Evolutionary conservation across 1,284 basidiomycete species (phyloP), one percentile per base, ranked within the genome.

Genomic region (Irpex sp.): DNA sequence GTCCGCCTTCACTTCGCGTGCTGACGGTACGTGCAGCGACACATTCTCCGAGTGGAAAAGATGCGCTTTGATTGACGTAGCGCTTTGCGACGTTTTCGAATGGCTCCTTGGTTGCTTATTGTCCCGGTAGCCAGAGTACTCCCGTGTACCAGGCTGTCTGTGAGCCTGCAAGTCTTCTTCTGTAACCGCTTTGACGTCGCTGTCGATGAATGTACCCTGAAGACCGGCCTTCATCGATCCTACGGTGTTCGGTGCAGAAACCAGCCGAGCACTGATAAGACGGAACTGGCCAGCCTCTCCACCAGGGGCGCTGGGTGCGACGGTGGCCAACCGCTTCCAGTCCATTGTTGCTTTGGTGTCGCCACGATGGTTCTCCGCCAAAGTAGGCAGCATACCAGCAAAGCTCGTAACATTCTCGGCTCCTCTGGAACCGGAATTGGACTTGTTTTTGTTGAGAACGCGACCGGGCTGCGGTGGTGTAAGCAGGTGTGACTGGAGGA

Each of bases 401-500:
- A 74, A 74, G 58, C 68, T 66, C 37, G 67, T 71, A 36, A 67
- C 21, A 56, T 64, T 57, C 46, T 62, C 54, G 17, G 65, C 58
- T n/a, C 46, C 19, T 26, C 33, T 49, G 11, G 19, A 61, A 49
- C 37, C 35, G 13, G 6, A 11, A 50, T 46, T n/a, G 5, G 53
- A 33, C 31, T 35, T 56, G 53, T 59, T 31, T 21, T 58, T 63
- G 55, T 80, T 77, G 46, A 90, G 74, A 63, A 87, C 65, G 63
- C 89, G 81, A 59, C 89, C 91, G 13, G 84, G 83, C 66, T 83
- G 77, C 13, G 85, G 77, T 61, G 78, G 78, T 6, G 78, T 78
- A 67, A 77, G 78, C 70, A 87, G 76, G 59, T 76, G 76, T 1
- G 79, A 79, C 63, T 90, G 87, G 43, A 92, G 74, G 5, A 68